phyloP scores from a whole-genome alignment of 352 stramenopile species.

The Pythium brachiatum region DNA sequence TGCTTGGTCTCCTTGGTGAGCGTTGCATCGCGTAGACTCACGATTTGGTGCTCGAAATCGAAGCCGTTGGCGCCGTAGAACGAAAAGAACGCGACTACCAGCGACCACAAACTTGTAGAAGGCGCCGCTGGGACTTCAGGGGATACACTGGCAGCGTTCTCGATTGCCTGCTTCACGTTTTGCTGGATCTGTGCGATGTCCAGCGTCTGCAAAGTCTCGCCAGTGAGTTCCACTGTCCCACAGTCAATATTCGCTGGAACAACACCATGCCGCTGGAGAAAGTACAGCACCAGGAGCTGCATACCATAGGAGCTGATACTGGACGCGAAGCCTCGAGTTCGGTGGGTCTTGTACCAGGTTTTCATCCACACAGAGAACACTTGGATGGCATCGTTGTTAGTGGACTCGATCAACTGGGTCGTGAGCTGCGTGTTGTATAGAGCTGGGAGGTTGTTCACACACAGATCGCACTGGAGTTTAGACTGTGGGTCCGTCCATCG shows the following conservation, averaged over 20 bases:
- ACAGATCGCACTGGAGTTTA: constrained; percentile 59
- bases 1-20: constrained; percentile 44
- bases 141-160: not conserved
- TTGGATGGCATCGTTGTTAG: not conserved
- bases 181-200: constrained; percentile 10
- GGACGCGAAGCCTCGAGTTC: constrained; percentile 27
- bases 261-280: constrained; percentile 47
- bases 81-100: constrained; percentile 63
- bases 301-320: constrained; percentile 71
- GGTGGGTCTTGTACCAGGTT: constrained; percentile 37
- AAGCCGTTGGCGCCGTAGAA: constrained; percentile 73
- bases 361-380: constrained; percentile 53
- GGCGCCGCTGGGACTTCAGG: not conserved
- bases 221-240: constrained; percentile 3
- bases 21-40: constrained; percentile 44
- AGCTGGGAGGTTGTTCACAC: constrained; percentile 78
- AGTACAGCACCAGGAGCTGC: constrained; percentile 65
- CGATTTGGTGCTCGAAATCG: constrained; percentile 59
- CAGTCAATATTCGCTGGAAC: constrained; percentile 48
- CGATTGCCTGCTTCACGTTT: not conserved
- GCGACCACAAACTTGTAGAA: constrained; percentile 18
- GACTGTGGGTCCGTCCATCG: constrained; percentile 45
- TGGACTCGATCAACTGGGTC: constrained; percentile 14
- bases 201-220: not conserved
- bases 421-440: constrained; percentile 80